These are phyloP conservation scores for Coffea eugenioides DNA, from an alignment of 257 asterid genomes.

Conservation along the genomic window DNA sequence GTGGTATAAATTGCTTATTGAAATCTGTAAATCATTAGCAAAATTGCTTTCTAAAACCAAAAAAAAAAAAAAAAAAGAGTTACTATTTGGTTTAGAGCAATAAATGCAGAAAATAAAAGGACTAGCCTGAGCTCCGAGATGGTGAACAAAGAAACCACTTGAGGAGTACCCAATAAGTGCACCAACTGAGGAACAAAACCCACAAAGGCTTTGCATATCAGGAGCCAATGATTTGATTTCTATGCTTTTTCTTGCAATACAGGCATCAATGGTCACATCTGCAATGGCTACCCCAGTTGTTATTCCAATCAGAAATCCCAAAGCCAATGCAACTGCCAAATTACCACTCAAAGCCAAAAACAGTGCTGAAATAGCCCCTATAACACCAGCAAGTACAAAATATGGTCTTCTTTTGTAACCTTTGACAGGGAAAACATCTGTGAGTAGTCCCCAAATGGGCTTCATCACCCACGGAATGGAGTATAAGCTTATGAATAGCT, in stretches of 20 bases:
- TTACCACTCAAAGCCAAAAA: conserved; percentile 24
- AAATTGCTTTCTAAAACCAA: not conserved
- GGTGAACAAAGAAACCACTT: conserved; percentile 67
- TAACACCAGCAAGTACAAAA: conserved; percentile 43
- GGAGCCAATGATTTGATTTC: conserved; percentile 54
- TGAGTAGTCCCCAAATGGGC: conserved; percentile 61
- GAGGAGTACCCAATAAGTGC: conserved; percentile 66
- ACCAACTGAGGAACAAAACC: conserved; percentile 52
- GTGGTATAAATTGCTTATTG: too few relatives aligned
- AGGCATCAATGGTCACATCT: conserved; percentile 69
- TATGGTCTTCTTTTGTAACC: conserved; percentile 61
- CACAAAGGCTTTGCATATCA: conserved; percentile 67
- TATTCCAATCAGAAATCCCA: conserved; percentile 42
- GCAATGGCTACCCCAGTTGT: conserved; percentile 58
- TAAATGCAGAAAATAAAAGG: not conserved
- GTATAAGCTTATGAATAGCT: conserved; percentile 49
- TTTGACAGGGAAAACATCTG: conserved; percentile 55
- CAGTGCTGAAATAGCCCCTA: conserved; percentile 19
- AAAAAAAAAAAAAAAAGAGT: not conserved
- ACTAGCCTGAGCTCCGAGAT: conserved; percentile 56
- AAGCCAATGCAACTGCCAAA: conserved; percentile 36
- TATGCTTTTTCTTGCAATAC: conserved; percentile 58
- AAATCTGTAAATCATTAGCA: not conserved
- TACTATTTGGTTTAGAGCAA: not conserved
- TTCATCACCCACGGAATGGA: conserved; percentile 75